A percentile compares a stretch with the other conserved stretches of the same genome.
phyloP scores from a whole-genome alignment of 208 protist species.

The Leishmania mexicana region DNA sequence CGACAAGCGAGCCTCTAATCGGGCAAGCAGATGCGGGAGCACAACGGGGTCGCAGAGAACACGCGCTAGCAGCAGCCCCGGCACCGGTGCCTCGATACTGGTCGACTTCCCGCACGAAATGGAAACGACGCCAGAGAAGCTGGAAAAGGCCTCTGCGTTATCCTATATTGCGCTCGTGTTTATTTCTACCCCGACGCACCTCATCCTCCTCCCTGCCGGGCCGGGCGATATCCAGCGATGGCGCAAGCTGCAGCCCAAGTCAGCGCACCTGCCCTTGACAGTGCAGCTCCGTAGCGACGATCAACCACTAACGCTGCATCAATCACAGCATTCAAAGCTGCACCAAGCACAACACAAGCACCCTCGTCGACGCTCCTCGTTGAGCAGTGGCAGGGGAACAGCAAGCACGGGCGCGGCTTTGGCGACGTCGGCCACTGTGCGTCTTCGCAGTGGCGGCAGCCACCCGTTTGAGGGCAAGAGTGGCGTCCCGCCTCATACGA shows the following conservation, averaged over 20 bases:
- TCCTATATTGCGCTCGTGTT: constrained; percentile 24
- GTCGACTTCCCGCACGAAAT: background rate
- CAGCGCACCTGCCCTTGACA: constrained; percentile 29
- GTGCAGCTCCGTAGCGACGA: constrained; percentile 26
- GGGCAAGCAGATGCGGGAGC: background rate
- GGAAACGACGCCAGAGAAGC: background rate
- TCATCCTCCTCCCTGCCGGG: constrained; percentile 24
- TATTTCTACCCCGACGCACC: constrained; percentile 27
- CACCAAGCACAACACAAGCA: background rate
- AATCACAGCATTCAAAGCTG: background rate
- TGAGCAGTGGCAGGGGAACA: background rate
- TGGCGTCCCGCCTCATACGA: background rate
- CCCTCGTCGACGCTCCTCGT: background rate
- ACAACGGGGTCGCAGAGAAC: background rate
- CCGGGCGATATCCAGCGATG: constrained; percentile 26
- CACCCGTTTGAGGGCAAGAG: background rate
- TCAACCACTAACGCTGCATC: background rate
- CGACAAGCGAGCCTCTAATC: constrained; percentile 8
- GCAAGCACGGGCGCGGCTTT: background rate
- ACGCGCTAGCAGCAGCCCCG: background rate
- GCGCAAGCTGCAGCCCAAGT: constrained; percentile 31
- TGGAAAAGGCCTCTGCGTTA: background rate
- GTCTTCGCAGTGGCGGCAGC: background rate
- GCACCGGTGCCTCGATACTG: background rate
- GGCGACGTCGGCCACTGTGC: background rate